Evolutionary conservation across 2,329 filamentous ascomycete species (phyloP), one percentile per base, ranked within the genome.

Genomic region (Penicillium sp.): DNA sequence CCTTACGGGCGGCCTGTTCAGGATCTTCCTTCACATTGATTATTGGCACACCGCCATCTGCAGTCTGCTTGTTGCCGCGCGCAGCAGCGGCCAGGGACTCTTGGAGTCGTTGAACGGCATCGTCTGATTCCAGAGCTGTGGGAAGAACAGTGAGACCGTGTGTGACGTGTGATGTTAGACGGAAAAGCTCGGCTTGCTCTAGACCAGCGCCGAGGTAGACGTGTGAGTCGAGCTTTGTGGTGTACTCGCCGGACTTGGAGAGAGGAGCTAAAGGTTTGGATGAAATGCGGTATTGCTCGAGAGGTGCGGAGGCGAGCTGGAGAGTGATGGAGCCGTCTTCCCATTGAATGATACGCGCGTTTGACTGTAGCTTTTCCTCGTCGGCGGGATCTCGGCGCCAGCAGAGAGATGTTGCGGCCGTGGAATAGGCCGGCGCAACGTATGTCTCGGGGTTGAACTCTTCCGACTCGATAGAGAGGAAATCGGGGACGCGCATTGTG

Each of bases 261-360:
- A 84, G 80, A 64, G 85, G 85, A 35, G 84, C 84, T 55, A 89
- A 80, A 49, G 84, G 75, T 70, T 86, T 85, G 38, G 84, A 80
- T 61, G 83, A 76, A 59, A 88, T 83, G 62, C 83, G 81, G 73
- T 87, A 88, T 67, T 89, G 87, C 59, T 83, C 83, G 38, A 77
- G 81, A 1, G 86, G 85, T 40, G 86, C 83, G 14, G 84, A 87
- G 26, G 86, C 87, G 40, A 89, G 80, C 68, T 90, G 87, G 4
- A 90, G 78, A 2, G 87, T 89, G 51, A 89, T 75, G 4, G 85
- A 88, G 40, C 87, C 87, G 68, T 90, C 87, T 19, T 86, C 87
- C 87, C 87, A 90, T 64, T 84, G 83, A 53, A 89, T 80, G 55
- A 89, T 80, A 43, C 87, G 85, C 11, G 86, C 85, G 68, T 89